A percentile compares a stretch with the other conserved stretches of the same genome.
Evolutionary conservation across 2,329 filamentous ascomycete species (phyloP).

Genomic region (Ceratocystis ficicola): DNA sequence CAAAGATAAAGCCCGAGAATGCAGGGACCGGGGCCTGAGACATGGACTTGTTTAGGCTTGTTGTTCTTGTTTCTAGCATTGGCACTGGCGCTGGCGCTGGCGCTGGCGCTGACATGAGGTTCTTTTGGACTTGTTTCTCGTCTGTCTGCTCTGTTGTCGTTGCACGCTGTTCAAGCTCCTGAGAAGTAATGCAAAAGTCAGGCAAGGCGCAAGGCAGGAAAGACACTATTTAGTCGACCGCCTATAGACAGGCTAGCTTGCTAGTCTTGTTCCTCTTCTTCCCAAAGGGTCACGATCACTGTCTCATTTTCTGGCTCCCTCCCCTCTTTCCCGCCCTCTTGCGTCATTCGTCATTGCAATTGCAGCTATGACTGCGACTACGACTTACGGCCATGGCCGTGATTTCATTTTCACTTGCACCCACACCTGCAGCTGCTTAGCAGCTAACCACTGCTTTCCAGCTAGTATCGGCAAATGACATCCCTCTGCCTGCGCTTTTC

Average conservation of each 20-base stretch:
- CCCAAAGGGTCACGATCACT: background rate
- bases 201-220: no score
- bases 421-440: background rate
- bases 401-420: background rate
- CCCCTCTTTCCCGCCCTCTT: background rate
- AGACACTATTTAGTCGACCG: no score
- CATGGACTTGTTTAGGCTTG: background rate
- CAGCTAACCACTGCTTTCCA: no score
- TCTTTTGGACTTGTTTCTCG: no score
- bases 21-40: constrained; percentile 3
- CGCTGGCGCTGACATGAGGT: background rate
- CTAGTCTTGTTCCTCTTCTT: background rate
- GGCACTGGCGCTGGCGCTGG: background rate
- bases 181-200: no score
- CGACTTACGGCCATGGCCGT: background rate
- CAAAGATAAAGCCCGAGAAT: constrained; percentile 4
- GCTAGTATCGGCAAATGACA: no score
- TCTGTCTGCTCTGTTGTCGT: no score
- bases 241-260: background rate
- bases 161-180: no score
- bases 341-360: background rate
- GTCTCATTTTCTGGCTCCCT: background rate
- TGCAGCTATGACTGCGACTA: background rate
- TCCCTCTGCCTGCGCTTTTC: background rate
- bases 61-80: background rate